These are phyloP conservation scores for Moesziomyces sp. DNA, from an alignment of 1,284 basidiomycete genomes.

Conservation along the genomic window DNA sequence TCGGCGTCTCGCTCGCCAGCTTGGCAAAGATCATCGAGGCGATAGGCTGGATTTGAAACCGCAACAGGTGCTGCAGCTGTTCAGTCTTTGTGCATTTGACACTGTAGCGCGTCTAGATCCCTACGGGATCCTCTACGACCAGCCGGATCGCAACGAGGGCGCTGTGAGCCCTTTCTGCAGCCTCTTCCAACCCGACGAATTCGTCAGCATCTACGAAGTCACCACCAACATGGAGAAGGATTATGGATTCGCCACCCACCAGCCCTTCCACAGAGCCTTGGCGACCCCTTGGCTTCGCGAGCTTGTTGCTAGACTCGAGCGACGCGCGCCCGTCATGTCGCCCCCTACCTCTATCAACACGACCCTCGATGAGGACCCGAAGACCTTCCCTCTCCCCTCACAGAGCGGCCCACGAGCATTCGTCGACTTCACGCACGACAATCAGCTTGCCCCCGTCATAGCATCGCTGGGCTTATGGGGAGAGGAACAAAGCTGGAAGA, in stretches of 20 bases:
- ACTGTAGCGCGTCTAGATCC: conserved; percentile 39
- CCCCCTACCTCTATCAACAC: conserved; percentile 50
- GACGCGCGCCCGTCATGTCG: conserved; percentile 22
- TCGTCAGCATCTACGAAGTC: conserved; percentile 29
- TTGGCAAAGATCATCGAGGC: conserved; percentile 29
- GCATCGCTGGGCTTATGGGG: conserved; percentile 25
- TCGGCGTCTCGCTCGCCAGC: conserved; percentile 17
- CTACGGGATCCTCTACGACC: conserved; percentile 17
- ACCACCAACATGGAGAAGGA: conserved; percentile 34
- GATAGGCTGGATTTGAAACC: conserved; percentile 29
- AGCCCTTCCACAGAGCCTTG: conserved; percentile 25
- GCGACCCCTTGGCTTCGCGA: conserved; percentile 45
- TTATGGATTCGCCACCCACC: conserved; percentile 33
- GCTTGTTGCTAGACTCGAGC: conserved; percentile 22
- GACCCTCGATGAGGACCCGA: conserved; percentile 19
- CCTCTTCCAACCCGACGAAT: conserved; percentile 28
- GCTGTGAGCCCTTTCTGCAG: conserved; percentile 33
- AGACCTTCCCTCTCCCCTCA: conserved; percentile 25
- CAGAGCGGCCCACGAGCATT: conserved; percentile 20
- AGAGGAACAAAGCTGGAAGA: conserved; percentile 19
- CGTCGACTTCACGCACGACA: conserved; percentile 48
- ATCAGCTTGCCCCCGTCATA: conserved; percentile 48
- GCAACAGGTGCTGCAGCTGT: conserved; percentile 34
- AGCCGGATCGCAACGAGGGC: conserved; percentile 20
- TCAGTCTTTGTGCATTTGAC: conserved; percentile 45